Conservation (phyloP, 805 yeast species). For the Saturnispora kantuleensis region DNA sequence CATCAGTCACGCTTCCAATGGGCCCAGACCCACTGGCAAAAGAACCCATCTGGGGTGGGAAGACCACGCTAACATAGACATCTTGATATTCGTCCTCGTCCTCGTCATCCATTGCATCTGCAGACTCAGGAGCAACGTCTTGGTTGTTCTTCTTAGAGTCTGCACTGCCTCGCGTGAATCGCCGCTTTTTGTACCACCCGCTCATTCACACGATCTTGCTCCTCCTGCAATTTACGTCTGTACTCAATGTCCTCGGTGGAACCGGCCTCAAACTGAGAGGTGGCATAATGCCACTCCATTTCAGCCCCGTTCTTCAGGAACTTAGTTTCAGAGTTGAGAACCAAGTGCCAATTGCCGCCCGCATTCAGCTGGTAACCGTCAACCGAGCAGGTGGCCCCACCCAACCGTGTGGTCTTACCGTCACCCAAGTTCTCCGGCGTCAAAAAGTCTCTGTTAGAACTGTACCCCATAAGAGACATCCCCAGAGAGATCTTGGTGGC, state of each 20-base stretch:
- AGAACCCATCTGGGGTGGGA: constrained; percentile 31
- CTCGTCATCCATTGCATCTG: not conserved
- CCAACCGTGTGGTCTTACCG: constrained; percentile 28
- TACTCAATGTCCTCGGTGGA: constrained; percentile 74
- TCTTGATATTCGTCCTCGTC: constrained; percentile 31
- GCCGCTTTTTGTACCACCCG: not conserved
- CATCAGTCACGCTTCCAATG: constrained; percentile 2
- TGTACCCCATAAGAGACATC: constrained; percentile 52
- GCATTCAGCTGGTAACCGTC: constrained; percentile 42
- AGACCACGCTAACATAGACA: constrained; percentile 45
- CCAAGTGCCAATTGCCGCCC: constrained; percentile 44
- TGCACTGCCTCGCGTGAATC: constrained; percentile 20
- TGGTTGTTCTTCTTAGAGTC: constrained; percentile 4
- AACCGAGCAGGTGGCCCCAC: constrained; percentile 81
- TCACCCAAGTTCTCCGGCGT: constrained; percentile 35
- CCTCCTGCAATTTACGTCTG: constrained; percentile 27
- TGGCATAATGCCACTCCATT: constrained; percentile 82
- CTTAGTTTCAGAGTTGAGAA: constrained; percentile 63
- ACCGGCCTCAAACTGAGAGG: constrained; percentile 69
- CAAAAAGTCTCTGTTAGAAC: constrained; percentile 41
- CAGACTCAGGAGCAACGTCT: not conserved
- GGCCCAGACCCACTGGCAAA: constrained; percentile 18
- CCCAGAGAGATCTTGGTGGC: constrained; percentile 88
- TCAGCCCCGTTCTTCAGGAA: constrained; percentile 75
- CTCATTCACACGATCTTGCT: constrained; percentile 12